Conservation (phyloP, 2,329 filamentous ascomycete genomes). For the Botrytis sinoallii region DNA sequence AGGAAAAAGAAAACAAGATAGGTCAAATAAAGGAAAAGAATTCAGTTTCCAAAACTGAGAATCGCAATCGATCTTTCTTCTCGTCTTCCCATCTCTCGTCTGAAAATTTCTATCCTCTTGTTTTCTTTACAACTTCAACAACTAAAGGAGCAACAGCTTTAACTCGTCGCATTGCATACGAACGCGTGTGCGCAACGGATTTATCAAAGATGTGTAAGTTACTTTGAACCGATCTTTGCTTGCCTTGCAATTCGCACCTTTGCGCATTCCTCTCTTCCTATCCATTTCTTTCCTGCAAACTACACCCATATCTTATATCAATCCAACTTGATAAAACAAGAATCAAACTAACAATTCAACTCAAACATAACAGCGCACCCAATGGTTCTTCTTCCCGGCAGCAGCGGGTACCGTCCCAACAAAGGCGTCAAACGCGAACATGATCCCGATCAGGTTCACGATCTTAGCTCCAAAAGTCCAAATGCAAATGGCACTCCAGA, state of each 20-base stretch:
- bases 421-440: conserved; percentile 5
- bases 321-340: background rate
- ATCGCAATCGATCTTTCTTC: background rate
- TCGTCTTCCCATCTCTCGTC: background rate
- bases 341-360: background rate
- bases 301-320: background rate
- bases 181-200: background rate
- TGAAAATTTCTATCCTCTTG: background rate
- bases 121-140: background rate
- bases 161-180: background rate
- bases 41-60: background rate
- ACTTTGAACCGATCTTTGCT: background rate
- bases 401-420: background rate
- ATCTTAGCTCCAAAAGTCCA: background rate
- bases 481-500: background rate
- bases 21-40: background rate
- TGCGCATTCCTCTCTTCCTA: background rate
- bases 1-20: background rate
- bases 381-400: conserved; percentile 3
- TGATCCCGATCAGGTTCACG: background rate
- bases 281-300: background rate
- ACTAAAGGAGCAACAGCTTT: background rate
- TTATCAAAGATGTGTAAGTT: conserved; percentile 10
- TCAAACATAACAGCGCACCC: background rate
- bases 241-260: too few species aligned